phyloP scores from a whole-genome alignment of 495 filamentous ascomycete species.

The Poronia punctata region DNA sequence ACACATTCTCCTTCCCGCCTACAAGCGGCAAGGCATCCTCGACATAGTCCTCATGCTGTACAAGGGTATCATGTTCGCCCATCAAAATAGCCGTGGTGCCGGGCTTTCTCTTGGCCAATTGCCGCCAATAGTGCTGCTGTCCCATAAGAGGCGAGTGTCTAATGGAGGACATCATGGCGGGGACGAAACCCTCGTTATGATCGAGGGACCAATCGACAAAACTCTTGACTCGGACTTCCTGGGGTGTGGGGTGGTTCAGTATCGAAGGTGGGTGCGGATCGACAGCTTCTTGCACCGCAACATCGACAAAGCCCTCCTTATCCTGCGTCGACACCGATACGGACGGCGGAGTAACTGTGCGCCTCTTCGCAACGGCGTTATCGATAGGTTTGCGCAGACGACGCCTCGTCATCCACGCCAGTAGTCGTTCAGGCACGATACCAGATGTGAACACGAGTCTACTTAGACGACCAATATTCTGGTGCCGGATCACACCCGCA shows the following conservation, averaged over 20 bases:
- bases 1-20: constrained; percentile 31
- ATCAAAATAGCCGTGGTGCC: constrained; percentile 44
- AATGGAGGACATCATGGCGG: constrained; percentile 49
- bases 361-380: constrained; percentile 24
- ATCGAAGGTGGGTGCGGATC: constrained; percentile 6
- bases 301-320: constrained; percentile 24
- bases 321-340: constrained; percentile 6
- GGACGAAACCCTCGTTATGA: constrained; percentile 48
- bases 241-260: constrained; percentile 19
- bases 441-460: constrained; percentile 37
- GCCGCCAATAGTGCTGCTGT: constrained; percentile 44
- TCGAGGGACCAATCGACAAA: constrained; percentile 51
- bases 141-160: constrained; percentile 48
- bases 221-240: constrained; percentile 35
- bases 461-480: constrained; percentile 35
- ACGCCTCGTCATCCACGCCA: constrained; percentile 28
- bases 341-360: background rate
- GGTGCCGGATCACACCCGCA: constrained; percentile 45
- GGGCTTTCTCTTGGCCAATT: constrained; percentile 28
- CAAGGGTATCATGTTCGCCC: constrained; percentile 41
- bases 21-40: constrained; percentile 31
- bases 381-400: constrained; percentile 36
- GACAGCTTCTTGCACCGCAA: constrained; percentile 20
- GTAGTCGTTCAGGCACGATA: constrained; percentile 30
- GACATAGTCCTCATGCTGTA: constrained; percentile 33